Evolutionary conservation across 1,284 basidiomycete species (phyloP), one percentile per base, ranked within the genome.

Genomic region (Xanthoconium separans): DNA sequence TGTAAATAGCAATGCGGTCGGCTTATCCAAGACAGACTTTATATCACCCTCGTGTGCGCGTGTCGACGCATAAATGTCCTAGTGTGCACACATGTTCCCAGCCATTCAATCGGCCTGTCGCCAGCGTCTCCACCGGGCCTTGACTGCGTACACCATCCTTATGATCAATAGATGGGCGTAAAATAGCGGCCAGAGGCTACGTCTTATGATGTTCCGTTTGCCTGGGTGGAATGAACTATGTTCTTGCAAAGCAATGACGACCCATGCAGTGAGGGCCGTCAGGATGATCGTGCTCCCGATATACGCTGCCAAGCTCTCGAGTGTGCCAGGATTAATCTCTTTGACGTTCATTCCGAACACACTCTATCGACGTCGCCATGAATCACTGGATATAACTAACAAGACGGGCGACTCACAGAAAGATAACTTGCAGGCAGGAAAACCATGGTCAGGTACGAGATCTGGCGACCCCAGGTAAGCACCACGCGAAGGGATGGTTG

Each of bases 241-340:
- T 6, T 50, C 29, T 20, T 73, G 71, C 7, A 71, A 49, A n/a
- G 70, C 71, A 6, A 73, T 47, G 7, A 73, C 56, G 7, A 77
- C 58, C 82, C 82, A 84, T 5, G 76, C 68, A 6, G 82, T 82
- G n/a, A 78, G 15, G 4, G 68, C 37, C 0, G 81, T 84, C 55
- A 84, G 60, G 16, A 75, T 71, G 7, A 81, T 37, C 1, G 77
- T 76, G 18, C 70, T 68, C 15, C 61, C 74, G 40, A 78, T n/a
- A 56, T 80, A 84, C 45, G 68, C 61, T 1, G 58, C 46, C 7
- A 84, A 57, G 2, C 69, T 73, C 24, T 70, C 73, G 0, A 52
- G 8, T 2, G 69, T 65, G 0, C 55, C 62, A 1, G 65, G 61
- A 4, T 68, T 68, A 16, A 83, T 66, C 54, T 75, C 73, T 3